Conservation (phyloP, 257 asterid species). For the Jasminum sambac region DNA sequence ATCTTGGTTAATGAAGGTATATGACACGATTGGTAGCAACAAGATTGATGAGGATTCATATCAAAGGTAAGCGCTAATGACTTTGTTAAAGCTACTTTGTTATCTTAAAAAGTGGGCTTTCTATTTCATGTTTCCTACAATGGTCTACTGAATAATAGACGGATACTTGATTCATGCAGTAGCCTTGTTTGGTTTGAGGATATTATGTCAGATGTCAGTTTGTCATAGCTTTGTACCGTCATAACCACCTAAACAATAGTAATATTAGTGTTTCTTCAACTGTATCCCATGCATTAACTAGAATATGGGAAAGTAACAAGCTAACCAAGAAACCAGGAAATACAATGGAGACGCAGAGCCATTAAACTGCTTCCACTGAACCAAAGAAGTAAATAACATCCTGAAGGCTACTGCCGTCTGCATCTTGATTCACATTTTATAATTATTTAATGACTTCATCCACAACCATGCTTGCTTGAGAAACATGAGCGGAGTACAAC, state of each 20-base stretch:
- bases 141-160: conserved; percentile 8
- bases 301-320: neutral
- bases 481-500: neutral
- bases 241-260: neutral
- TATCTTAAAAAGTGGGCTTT: conserved; percentile 20
- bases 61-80: conserved; percentile 52
- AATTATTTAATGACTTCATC: neutral
- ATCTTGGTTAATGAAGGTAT: conserved; percentile 60
- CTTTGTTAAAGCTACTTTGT: conserved; percentile 21
- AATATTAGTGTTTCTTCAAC: neutral
- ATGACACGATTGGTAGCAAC: conserved; percentile 86
- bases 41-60: conserved; percentile 72
- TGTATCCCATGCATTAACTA: neutral
- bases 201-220: neutral
- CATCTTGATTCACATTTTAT: neutral
- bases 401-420: neutral
- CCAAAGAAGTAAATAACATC: neutral
- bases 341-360: neutral
- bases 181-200: conserved; percentile 13
- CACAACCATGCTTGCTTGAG: neutral
- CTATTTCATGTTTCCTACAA: conserved; percentile 9
- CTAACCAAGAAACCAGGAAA: conserved; percentile 1
- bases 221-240: neutral
- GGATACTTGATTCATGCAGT: conserved; percentile 10
- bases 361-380: neutral